These are phyloP conservation scores for Nicotiana rustica DNA, from an alignment of 305 asterid species.

Conservation along the genomic window DNA sequence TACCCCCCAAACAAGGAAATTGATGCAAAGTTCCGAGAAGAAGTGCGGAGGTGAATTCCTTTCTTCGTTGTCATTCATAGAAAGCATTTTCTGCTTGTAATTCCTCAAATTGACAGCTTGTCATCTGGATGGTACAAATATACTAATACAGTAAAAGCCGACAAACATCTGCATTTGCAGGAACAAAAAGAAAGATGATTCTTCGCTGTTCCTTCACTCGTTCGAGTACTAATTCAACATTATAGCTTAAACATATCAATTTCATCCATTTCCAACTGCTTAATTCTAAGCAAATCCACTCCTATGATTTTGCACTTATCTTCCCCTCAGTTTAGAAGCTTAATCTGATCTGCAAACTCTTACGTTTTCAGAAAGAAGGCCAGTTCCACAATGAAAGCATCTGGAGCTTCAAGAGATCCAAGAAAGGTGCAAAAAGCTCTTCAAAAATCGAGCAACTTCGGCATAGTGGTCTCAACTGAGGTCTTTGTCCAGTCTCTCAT, in stretches of 20 bases:
- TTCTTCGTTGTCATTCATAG: slow-evolving; percentile 4
- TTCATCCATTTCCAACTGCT: slow-evolving; percentile 15
- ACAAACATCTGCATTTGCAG: background rate
- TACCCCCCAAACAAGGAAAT: slow-evolving; percentile 94
- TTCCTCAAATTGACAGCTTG: background rate
- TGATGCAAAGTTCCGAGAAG: slow-evolving; percentile 88
- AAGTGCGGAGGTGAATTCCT: slow-evolving; percentile 63
- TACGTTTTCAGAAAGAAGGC: slow-evolving; percentile 59
- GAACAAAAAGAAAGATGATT: slow-evolving; percentile 17
- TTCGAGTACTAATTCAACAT: slow-evolving; percentile 1
- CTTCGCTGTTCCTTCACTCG: background rate
- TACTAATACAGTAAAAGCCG: background rate
- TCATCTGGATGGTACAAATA: background rate
- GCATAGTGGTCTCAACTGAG: slow-evolving; percentile 57
- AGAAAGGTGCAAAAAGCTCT: slow-evolving; percentile 59
- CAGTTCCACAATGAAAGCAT: slow-evolving; percentile 46
- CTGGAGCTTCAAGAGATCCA: slow-evolving; percentile 56
- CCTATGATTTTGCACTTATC: slow-evolving; percentile 1
- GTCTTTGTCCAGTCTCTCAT: slow-evolving; percentile 45
- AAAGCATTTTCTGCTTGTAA: background rate
- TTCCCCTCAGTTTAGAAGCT: background rate
- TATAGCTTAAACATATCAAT: slow-evolving; percentile 12
- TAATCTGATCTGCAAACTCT: background rate
- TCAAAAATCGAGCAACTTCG: slow-evolving; percentile 60
- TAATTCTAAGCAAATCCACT: background rate